phyloP scores from a whole-genome alignment of 1,139 yeast species.

The Geotrichum citri-aurantii region DNA sequence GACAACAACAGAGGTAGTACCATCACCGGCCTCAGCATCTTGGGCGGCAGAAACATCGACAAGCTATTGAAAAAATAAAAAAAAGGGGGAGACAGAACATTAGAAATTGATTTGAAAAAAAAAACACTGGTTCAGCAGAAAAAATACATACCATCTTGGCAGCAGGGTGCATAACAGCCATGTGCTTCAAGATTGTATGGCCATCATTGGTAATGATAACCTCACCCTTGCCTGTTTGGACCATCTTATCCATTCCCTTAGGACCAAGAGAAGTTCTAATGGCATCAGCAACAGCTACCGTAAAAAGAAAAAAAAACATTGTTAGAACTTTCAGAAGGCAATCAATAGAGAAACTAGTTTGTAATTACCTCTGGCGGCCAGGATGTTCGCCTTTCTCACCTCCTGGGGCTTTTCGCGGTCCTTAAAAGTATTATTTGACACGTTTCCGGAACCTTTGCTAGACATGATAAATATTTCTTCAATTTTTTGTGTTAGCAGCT shows the following conservation, averaged over 20 bases:
- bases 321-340: conserved; percentile 1
- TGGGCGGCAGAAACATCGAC: conserved; percentile 97
- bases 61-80: conserved; percentile 32
- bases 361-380: conserved; percentile 63
- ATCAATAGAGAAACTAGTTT: neutral
- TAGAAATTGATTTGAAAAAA: conserved; percentile 3
- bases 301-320: neutral
- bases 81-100: neutral
- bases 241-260: conserved; percentile 98
- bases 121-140: conserved; percentile 1
- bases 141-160: conserved; percentile 72
- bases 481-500: neutral
- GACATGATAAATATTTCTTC: conserved; percentile 2
- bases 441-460: conserved; percentile 35
- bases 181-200: conserved; percentile 77
- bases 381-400: conserved; percentile 85
- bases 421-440: conserved; percentile 79
- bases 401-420: conserved; percentile 97
- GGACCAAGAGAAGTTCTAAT: conserved; percentile 97
- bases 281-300: conserved; percentile 97
- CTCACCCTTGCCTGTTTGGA: conserved; percentile 83
- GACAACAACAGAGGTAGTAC: conserved; percentile 95
- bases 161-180: conserved; percentile 96
- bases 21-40: conserved; percentile 98
- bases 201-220: conserved; percentile 97